Base-by-base conservation (phyloP, 2,329 filamentous ascomycete genomes). In the Pestalotiopsis sp. region DNA sequence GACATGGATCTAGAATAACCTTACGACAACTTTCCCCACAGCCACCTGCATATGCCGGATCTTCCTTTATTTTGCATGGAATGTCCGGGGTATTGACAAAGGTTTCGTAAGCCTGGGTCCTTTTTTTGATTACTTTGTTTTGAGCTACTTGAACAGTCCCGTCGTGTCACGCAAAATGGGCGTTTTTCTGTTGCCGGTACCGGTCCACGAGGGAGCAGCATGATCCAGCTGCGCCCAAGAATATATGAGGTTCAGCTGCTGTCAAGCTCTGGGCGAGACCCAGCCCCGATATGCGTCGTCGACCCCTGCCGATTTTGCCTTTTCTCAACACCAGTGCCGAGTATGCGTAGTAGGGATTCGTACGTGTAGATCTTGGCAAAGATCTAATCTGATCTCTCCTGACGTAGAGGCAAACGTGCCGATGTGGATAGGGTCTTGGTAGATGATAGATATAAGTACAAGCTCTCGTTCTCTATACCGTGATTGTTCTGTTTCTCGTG, bases 1-100 rank as follows among this genome's bases (percentile, higher is more conserved):
- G 57, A 59, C 57, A 59, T 25, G 57, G 57, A 31, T 31, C 27
- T 36, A 25, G 36, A 61, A 36, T 38, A 61, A 61, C 59, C 59
- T 61, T 61, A 61, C 59, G 59, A 61, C 59, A 36, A 61, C 59
- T 20, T 61, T 61, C 59, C 31, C 59, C 59, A 38, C 27, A 40
- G 36, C 36, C 36, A 61, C 59, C 4, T n/a, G 45, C 45, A 52
- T 52, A 17, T 52, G 45, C 45, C 45, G 45, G 20, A 52, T 52
- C 45, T 52, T 9, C 45, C 45, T 52, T n/a, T 17, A 9, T 52
- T n/a, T n/a, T 52, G 45, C 45, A 52, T 52, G 45, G 45, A n/a
- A 52, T 52, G 20, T 52, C 45, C 17, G 45, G 45, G 45, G 45
- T 20, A 52, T n/a, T 52, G 45, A 52, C 45, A 52, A 52, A 52